Evolutionary conservation across 257 asterid genomes (phyloP), one percentile per base, ranked within the genome.

Genomic region (Solanum lycopersicoides): DNA sequence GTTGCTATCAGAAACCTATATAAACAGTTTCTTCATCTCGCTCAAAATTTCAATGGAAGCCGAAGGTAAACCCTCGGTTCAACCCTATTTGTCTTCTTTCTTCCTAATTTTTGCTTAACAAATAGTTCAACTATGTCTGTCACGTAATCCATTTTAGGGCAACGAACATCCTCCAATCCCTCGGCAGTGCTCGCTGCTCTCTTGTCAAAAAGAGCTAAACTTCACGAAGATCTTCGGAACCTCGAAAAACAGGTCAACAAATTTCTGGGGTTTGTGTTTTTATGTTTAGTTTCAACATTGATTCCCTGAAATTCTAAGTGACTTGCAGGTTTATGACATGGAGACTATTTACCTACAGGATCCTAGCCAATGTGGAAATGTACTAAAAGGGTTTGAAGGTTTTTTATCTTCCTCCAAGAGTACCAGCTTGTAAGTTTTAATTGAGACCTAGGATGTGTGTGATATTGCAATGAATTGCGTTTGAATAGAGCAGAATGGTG

Each of bases 351-450:
- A 97, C 89, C 92, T 97, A 89, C 99, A 94, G 93, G 99, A 97
- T 90, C 99, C 99, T 44, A 97, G 98, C 89, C 99, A 97, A 93
- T 96, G 99, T 89, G 99, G 99, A 89, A 97, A 96, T 91, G 99
- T 97, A 66, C 94, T 97, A 97, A 97, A 96, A 93, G 99, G 99
- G 89, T 97, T 96, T 90, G 99, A 97, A 90, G 99, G 99, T 83
- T 97, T 97, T 90, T 91, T 97, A 89, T 93, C 99, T 53, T 94
- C 99, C 77, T 93, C 99, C 86, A 97, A 97, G 95, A 97, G 94
- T 93, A 95, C 98, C 83, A 90, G 99, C 50, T 95, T 97, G 99
- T 96, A 93, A 93, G 76, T 63, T 20, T 66, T 53, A 44, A 18
- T 16, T 20, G 25, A 56, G 10, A 56, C 25, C 66, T 56, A 56